Conservation (phyloP, 805 yeast genomes). For the Yamadazyma paraphyllophila region DNA sequence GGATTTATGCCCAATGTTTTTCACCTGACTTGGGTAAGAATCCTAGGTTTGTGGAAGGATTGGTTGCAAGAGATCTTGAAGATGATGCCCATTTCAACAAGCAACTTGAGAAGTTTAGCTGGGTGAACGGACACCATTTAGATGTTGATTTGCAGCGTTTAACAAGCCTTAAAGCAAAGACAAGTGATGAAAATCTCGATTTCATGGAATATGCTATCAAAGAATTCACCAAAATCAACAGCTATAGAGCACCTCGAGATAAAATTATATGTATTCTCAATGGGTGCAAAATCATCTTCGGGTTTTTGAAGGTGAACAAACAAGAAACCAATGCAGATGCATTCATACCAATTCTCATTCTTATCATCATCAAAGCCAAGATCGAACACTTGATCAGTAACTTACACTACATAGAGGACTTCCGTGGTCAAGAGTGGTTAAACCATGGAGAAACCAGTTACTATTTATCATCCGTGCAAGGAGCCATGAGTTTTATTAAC, state of each 20-base stretch:
- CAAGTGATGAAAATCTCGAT: constrained; percentile 22
- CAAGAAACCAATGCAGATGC: constrained; percentile 84
- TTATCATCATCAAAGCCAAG: constrained; percentile 69
- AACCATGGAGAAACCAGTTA: constrained; percentile 85
- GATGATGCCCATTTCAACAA: constrained; percentile 53
- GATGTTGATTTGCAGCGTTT: constrained; percentile 58
- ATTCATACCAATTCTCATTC: constrained; percentile 85
- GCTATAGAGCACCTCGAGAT: constrained; percentile 91
- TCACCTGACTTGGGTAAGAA: constrained; percentile 63
- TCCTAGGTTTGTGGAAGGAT: constrained; percentile 28
- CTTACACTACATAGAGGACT: constrained; percentile 79
- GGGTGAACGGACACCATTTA: constrained; percentile 73
- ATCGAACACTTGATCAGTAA: constrained; percentile 71
- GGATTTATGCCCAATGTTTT: constrained; percentile 73
- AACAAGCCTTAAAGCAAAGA: constrained; percentile 25
- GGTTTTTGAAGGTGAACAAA: constrained; percentile 71
- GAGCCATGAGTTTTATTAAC: constrained; percentile 79
- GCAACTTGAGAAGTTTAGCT: constrained; percentile 61
- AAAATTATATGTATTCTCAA: constrained; percentile 88
- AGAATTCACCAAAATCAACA: constrained; percentile 76
- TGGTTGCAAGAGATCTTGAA: constrained; percentile 55
- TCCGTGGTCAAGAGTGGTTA: constrained; percentile 69
- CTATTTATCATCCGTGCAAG: constrained; percentile 85
- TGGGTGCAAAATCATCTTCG: constrained; percentile 89
- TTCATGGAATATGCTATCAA: constrained; percentile 63